Base-by-base conservation (phyloP, 2,329 filamentous ascomycete species). In the Ambrosiella cleistominuta region DNA sequence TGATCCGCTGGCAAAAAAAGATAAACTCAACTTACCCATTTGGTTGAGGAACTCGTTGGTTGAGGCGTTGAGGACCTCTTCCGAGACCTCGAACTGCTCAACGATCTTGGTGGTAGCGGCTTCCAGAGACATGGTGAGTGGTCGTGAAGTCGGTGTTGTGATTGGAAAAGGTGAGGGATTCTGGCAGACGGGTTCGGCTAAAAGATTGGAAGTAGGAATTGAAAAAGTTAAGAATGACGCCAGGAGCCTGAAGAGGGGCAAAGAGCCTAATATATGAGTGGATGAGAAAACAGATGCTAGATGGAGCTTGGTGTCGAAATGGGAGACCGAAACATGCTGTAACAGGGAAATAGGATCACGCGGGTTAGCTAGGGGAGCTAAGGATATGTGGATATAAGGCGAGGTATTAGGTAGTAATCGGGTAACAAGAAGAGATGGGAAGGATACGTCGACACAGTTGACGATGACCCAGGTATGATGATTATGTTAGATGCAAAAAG, bases 11-110 rank as follows among this genome's bases (percentile, higher is more conserved):
- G 44, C n/a, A 17, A 47, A 8, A 47, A 19, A n/a, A 42, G 40
- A 7, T 42, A 5, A 42, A 15, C 5, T n/a, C 47, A 52, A 69
- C 71, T 59, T 70, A 77, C 86, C 75, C 83, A 96, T 90, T 73
- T 97, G 83, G 61, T 76, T 75, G 63, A 96, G 79, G 68, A 95
- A 98, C 69, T 95, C 89, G 63, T 81, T 75, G 62, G 95, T 89
- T 63, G 82, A 86, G 66, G 77, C 80, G 69, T 88, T 88, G 66
- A 96, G 78, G 70, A 89, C 79, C 57, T 83, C 80, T 65, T 88
- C 78, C 61, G 81, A 76, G 71, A 90, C 91, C 57, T 95, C 87
- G 72, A 97, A 97, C 70, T 93, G 81, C 64, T 80, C 80, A 65
- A 87, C 86, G 66, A 96, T 81, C 67, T 80, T 81, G 76, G 83